Evolutionary conservation across 257 asterid genomes (phyloP), one percentile per base, ranked within the genome.

Genomic region (Gentiana dahurica): DNA sequence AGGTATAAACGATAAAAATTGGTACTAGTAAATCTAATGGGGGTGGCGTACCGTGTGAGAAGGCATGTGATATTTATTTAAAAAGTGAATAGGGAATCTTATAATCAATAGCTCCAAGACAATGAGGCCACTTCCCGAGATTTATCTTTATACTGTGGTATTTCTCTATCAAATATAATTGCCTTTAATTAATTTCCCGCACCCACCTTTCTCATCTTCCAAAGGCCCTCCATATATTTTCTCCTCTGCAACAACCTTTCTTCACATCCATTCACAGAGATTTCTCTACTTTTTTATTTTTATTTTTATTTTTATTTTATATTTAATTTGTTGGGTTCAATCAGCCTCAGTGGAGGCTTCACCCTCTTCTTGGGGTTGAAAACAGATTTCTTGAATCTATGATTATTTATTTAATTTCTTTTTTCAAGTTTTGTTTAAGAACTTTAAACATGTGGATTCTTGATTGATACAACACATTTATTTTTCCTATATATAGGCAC

Each of bases 1-100:
- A 24, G 24, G 24, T 0, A 24, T 24, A 24, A 24, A 24, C 24
- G 24, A 24, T 24, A 24, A 24, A 24, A 24, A 24, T 24, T 24
- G 24, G 24, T 24, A 24, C 24, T 24, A 24, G 24, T 24, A 24
- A 24, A 24, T 24, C 24, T 24, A 24, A 24, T 24, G 24, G 24
- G 24, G 24, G 24, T 24, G 24, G 24, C 24, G 24, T 24, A 0
- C 24, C 24, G 24, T 24, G 24, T 24, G 24, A 24, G 44, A 39
- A 7, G 44, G 44, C 44, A 4, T 39, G 44, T 39, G 44, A 7
- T 3, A 4, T 7, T 24, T 24, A 24, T 24, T 7, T 39, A 39
- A 39, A 3, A 39, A 3, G 44, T 4, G 6, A 3, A 15, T 13
- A 55, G 70, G 76, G 83, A 78, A 83, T 80, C 92, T 71, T 24